Conservation (phyloP, 768 basidiomycete species). For the Kondoa subrosea region DNA sequence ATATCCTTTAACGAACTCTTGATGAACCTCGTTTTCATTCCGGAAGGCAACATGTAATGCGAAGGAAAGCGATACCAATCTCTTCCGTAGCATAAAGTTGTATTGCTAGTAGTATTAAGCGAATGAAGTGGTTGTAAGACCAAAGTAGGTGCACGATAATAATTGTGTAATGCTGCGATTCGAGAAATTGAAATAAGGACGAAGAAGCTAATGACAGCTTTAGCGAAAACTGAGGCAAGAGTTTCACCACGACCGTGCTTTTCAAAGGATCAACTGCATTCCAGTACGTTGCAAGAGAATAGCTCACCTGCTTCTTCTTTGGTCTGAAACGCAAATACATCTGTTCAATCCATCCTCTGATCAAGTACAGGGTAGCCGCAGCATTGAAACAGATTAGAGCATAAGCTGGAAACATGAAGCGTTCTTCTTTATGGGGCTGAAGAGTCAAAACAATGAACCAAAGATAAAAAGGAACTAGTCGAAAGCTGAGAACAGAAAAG, state of each 20-base stretch:
- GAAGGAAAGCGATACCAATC: conserved; percentile 95
- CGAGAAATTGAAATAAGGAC: conserved; percentile 59
- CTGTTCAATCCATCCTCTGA: conserved; percentile 71
- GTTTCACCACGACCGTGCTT: conserved; percentile 55
- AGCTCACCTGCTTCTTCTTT: conserved; percentile 50
- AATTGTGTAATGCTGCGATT: conserved; percentile 61
- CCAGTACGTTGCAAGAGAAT: background rate
- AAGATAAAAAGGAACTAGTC: conserved; percentile 78
- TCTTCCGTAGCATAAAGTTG: conserved; percentile 71
- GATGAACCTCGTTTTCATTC: conserved; percentile 66
- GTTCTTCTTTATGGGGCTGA: conserved; percentile 91
- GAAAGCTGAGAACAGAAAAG: conserved; percentile 47
- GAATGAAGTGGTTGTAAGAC: conserved; percentile 54
- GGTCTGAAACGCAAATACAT: conserved; percentile 60
- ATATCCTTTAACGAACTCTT: conserved; percentile 82
- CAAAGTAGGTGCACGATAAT: conserved; percentile 78
- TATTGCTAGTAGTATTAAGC: conserved; percentile 49
- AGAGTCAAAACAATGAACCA: conserved; percentile 63
- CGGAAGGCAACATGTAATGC: conserved; percentile 70
- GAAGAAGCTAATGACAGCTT: conserved; percentile 49
- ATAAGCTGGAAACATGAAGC: conserved; percentile 95
- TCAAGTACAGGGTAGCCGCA: conserved; percentile 64
- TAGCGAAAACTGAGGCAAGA: conserved; percentile 60
- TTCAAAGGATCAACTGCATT: background rate
- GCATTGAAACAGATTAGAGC: conserved; percentile 87